A percentile compares a stretch with the other conserved stretches of the same genome.
Evolutionary conservation across 768 basidiomycete genomes (phyloP).

Genomic region (Heimioporus sp.): DNA sequence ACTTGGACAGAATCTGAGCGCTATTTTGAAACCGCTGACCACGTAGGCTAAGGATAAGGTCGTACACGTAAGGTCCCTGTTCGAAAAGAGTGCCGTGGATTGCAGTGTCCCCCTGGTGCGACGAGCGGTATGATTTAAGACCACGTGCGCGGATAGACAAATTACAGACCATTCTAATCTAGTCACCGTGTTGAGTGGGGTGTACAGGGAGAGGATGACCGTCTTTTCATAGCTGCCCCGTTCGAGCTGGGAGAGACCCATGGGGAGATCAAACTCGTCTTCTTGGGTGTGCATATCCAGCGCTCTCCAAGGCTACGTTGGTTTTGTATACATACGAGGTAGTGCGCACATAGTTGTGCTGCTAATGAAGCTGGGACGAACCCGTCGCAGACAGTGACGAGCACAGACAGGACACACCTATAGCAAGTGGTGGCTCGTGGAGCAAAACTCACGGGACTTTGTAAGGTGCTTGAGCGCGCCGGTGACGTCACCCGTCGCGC

Average conservation of each 20-base stretch:
- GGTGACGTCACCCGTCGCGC: slow-evolving; percentile 67
- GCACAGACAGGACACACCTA: slow-evolving; percentile 51
- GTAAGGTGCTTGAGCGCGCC: slow-evolving; percentile 73
- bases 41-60: slow-evolving; percentile 86
- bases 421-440: slow-evolving; percentile 86
- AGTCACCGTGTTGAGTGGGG: slow-evolving; percentile 72
- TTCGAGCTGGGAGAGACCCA: slow-evolving; percentile 72
- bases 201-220: slow-evolving; percentile 67
- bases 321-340: slow-evolving; percentile 95
- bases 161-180: slow-evolving; percentile 62
- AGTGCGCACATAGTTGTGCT: slow-evolving; percentile 81
- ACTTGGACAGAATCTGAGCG: slow-evolving; percentile 67
- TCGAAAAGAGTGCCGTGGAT: slow-evolving; percentile 88
- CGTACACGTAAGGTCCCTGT: slow-evolving; percentile 82
- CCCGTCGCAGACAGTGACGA: neutral
- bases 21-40: slow-evolving; percentile 80
- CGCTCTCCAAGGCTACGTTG: slow-evolving; percentile 80
- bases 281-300: slow-evolving; percentile 34
- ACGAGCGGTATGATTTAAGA: slow-evolving; percentile 45
- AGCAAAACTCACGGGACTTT: no score
- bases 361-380: slow-evolving; percentile 71
- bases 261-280: slow-evolving; percentile 75
- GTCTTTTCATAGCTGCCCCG: slow-evolving; percentile 78
- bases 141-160: neutral
- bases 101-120: slow-evolving; percentile 76